A percentile compares a stretch with the other conserved stretches of the same genome.
phyloP scores from a whole-genome alignment of 73 alveolate species.

The Symbiodinium natans region DNA sequence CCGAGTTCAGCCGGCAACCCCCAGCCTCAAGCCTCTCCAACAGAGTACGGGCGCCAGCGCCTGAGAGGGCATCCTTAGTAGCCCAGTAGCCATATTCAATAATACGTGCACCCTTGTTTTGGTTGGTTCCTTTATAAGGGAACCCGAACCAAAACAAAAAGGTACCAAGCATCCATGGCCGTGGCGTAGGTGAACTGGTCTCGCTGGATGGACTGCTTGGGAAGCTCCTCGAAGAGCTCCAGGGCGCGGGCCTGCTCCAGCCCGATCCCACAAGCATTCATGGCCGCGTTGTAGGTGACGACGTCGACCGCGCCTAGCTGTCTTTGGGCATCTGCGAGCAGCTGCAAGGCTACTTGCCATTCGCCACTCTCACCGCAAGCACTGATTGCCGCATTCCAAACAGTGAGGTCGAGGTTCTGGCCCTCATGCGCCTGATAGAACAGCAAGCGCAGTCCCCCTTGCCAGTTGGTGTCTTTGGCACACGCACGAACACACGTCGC shows the following conservation, averaged over 20 bases:
- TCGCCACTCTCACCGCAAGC: conserved; percentile 9
- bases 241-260: neutral
- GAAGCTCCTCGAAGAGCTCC: neutral
- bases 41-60: neutral
- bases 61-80: neutral
- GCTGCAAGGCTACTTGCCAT: conserved; percentile 32
- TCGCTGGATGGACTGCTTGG: neutral
- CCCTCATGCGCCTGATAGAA: neutral
- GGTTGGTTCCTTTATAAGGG: too few relatives aligned
- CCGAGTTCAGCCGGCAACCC: neutral
- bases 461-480: conserved; percentile 41
- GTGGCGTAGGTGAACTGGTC: neutral
- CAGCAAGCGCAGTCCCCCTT: neutral
- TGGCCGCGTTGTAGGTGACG: neutral
- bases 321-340: neutral
- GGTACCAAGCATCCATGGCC: neutral
- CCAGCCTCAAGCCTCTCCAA: neutral
- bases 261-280: neutral
- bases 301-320: neutral
- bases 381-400: neutral
- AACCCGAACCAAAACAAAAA: too few relatives aligned
- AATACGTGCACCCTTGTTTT: too few relatives aligned
- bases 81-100: too few relatives aligned
- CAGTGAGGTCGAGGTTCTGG: neutral
- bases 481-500: conserved; percentile 37